Conservation (phyloP, 805 yeast genomes). For the Yarrowia bubula region DNA sequence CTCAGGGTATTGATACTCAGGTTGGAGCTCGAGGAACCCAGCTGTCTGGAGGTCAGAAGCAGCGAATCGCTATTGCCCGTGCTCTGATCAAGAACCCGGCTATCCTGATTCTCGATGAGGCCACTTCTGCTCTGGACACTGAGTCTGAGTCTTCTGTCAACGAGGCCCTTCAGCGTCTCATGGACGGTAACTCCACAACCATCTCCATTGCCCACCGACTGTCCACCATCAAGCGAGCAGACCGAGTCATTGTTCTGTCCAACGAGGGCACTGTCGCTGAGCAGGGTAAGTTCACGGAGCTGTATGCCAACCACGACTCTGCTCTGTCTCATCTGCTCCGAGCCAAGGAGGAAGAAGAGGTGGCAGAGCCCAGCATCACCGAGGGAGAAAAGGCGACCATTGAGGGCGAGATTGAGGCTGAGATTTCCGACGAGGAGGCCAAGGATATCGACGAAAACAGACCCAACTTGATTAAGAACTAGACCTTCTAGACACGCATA, state of each 20-base stretch:
- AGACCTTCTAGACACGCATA: slow-evolving; percentile 9
- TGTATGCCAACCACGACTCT: slow-evolving; percentile 48
- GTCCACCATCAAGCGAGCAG: slow-evolving; percentile 80
- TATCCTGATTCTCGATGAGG: slow-evolving; percentile 85
- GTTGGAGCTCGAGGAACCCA: slow-evolving; percentile 89
- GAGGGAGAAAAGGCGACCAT: slow-evolving; percentile 36
- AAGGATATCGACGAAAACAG: slow-evolving; percentile 34
- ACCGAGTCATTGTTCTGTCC: slow-evolving; percentile 75
- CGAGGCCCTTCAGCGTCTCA: slow-evolving; percentile 59
- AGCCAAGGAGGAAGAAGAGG: slow-evolving; percentile 30
- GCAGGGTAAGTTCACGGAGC: slow-evolving; percentile 57
- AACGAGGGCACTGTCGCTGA: slow-evolving; percentile 73
- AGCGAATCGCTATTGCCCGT: slow-evolving; percentile 86
- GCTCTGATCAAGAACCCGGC: slow-evolving; percentile 77
- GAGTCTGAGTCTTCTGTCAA: slow-evolving; percentile 85
- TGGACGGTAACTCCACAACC: slow-evolving; percentile 56
- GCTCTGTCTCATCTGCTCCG: slow-evolving; percentile 42
- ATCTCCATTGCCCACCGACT: slow-evolving; percentile 90
- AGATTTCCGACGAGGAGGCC: slow-evolving; percentile 39
- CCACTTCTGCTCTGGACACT: slow-evolving; percentile 90
- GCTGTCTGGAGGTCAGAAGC: slow-evolving; percentile 93
- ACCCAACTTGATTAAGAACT: slow-evolving; percentile 11
- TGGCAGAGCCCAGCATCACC: background rate
- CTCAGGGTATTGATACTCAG: slow-evolving; percentile 74
- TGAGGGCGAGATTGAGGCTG: slow-evolving; percentile 35